Evolutionary conservation across 2,329 filamentous ascomycete genomes (phyloP), one percentile per base, ranked within the genome.

Genomic region (Macrophomina tecta): DNA sequence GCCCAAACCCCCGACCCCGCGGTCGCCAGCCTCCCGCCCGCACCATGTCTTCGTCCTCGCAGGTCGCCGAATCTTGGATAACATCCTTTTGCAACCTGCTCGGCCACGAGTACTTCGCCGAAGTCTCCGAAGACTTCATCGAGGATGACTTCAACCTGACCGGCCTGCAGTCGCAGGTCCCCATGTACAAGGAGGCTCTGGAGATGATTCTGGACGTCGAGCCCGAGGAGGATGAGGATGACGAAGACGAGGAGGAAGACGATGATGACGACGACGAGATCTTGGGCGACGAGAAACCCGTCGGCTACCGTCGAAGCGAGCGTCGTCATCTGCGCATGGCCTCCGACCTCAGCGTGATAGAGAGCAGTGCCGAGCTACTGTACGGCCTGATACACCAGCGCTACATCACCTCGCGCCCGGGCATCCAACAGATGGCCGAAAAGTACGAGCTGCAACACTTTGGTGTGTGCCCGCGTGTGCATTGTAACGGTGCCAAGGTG

Each of bases 161-260:
- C 0, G 95, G 95, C 60, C 85, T 99, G 74, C 93, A 97, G 80
- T 91, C 90, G 68, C 94, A 98, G 82, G 95, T 99, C 63, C 91
- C 93, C 70, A 97, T 97, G 92, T 99, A 99, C 81, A 99, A 98
- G 81, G 95, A 99, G 82, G 95, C 95, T 12, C 83, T 99, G 70
- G 95, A 99, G 87, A 97, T 99, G 94, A 98, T 99, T 72, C 86
- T 99, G 70, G 95, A 99, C 73, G 95, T 99, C 61, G 95, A 99
- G 77, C 94, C 95, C 45, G 94, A 97, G 81, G 94, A 97, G 52
- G 91, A 93, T 66, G 91, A 93, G n/a, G 91, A 93, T 0, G 91
- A 94, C 7, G 90, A 93, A 2, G 91, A 94, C 36, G 87, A 89
- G 51, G 86, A 89, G 64, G 87, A 90, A 38, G 86, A 89, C 36